Conservation (phyloP, 1,284 basidiomycete species). For the Ustilago hordei region DNA sequence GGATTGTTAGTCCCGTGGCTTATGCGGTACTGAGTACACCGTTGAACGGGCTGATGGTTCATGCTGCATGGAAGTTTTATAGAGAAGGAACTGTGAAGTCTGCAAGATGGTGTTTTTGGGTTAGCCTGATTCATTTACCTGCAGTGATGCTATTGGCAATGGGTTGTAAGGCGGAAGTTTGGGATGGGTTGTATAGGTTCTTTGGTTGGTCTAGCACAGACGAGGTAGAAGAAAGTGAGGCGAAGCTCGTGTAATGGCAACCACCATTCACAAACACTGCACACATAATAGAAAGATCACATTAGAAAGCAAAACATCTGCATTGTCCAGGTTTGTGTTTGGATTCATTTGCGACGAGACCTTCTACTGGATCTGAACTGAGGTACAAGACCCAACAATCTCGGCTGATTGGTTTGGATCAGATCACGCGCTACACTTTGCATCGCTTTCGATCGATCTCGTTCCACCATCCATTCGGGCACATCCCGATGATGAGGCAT, state of each 20-base stretch:
- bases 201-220: constrained; percentile 28
- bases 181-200: constrained; percentile 50
- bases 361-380: neutral
- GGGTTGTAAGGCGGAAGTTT: constrained; percentile 71
- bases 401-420: constrained; percentile 4
- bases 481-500: constrained; percentile 27
- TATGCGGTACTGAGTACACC: constrained; percentile 84
- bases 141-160: constrained; percentile 92
- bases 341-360: neutral
- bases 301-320: neutral
- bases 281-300: neutral
- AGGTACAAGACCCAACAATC: constrained; percentile 8
- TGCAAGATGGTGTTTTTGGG: constrained; percentile 77
- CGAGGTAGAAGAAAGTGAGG: neutral
- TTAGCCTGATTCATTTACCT: constrained; percentile 91
- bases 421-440: constrained; percentile 4
- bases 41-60: constrained; percentile 80
- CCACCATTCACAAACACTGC: neutral
- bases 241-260: constrained; percentile 19
- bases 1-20: constrained; percentile 70
- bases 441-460: neutral
- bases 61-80: constrained; percentile 77
- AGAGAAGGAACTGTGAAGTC: constrained; percentile 76
- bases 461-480: neutral
- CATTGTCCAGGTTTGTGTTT: neutral